phyloP scores from a whole-genome alignment of 768 basidiomycete genomes.

The Macrocybe gigantea region DNA sequence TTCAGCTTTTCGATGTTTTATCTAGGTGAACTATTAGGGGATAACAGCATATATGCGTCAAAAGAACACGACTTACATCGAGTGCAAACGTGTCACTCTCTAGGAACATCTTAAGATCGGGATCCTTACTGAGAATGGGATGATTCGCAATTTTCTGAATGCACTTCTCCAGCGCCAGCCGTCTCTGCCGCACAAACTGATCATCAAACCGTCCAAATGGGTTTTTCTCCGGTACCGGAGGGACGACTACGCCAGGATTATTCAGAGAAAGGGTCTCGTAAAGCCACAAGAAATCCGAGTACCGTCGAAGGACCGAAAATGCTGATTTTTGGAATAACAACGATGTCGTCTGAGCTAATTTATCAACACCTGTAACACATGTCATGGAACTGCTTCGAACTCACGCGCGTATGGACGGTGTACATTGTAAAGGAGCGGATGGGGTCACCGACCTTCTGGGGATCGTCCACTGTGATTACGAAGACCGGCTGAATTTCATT shows the following conservation, averaged over 20 bases:
- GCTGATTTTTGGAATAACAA: constrained; percentile 74
- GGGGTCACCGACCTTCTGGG: constrained; percentile 95
- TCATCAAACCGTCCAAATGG: constrained; percentile 91
- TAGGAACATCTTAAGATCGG: constrained; percentile 84
- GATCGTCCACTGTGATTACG: constrained; percentile 89
- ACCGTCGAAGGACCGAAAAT: constrained; percentile 94
- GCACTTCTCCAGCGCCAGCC: constrained; percentile 81
- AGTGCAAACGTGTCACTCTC: constrained; percentile 89
- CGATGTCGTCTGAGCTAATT: constrained; percentile 64
- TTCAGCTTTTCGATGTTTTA: constrained; percentile 82
- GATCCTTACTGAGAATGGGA: constrained; percentile 82
- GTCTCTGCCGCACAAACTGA: constrained; percentile 82
- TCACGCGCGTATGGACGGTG: constrained; percentile 85
- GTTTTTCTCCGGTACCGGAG: constrained; percentile 95
- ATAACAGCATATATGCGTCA: background rate
- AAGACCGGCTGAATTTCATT: constrained; percentile 66
- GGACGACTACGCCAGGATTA: constrained; percentile 96
- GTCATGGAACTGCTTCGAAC: constrained; percentile 12
- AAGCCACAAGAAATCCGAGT: constrained; percentile 96
- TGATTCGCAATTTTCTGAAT: constrained; percentile 92
- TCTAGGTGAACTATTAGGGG: constrained; percentile 35
- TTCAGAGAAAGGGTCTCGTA: constrained; percentile 84
- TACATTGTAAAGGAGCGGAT: constrained; percentile 94
- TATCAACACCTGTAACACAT: constrained; percentile 1
- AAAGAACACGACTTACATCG: constrained; percentile 54